Percentiles rank a stretch among this genome's conserved stretches.
Evolutionary conservation across 2,329 filamentous ascomycete genomes (phyloP).

Genomic region (Aspergillus sp.): DNA sequence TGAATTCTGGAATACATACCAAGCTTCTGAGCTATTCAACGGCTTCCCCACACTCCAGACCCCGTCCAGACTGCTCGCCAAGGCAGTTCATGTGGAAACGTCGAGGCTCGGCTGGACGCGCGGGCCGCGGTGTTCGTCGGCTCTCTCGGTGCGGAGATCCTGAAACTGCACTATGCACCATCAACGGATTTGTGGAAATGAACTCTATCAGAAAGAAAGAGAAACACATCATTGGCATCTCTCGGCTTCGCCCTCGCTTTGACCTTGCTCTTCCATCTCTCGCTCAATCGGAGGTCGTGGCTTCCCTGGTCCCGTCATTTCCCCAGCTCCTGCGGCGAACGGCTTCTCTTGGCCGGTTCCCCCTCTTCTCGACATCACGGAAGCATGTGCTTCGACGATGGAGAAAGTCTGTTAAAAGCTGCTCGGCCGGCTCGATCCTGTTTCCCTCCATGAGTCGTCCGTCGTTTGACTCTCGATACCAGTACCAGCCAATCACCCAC

Average conservation of each 20-base stretch:
- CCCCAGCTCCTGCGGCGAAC: neutral
- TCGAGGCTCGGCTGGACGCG: neutral
- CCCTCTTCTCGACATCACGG: neutral
- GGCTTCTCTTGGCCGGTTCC: neutral
- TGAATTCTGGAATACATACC: neutral
- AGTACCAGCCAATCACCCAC: neutral
- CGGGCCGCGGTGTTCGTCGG: slow-evolving; percentile 7
- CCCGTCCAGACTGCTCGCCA: neutral
- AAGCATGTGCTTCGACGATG: neutral
- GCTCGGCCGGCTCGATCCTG: neutral
- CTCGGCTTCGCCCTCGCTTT: too few relatives aligned
- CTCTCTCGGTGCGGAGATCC: slow-evolving; percentile 1
- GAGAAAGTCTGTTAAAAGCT: neutral
- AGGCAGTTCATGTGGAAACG: neutral
- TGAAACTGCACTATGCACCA: neutral
- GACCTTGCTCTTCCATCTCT: neutral
- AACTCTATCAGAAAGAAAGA: neutral
- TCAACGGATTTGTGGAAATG: neutral
- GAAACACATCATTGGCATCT: neutral
- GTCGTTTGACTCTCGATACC: neutral
- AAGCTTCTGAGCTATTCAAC: neutral
- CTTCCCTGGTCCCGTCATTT: neutral
- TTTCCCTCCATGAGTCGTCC: neutral
- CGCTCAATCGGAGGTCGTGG: neutral
- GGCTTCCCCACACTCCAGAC: neutral